A percentile compares a stretch with the other conserved stretches of the same genome.
phyloP scores from a whole-genome alignment of 345 rosid genomes.

The Ailanthus altissimus region DNA sequence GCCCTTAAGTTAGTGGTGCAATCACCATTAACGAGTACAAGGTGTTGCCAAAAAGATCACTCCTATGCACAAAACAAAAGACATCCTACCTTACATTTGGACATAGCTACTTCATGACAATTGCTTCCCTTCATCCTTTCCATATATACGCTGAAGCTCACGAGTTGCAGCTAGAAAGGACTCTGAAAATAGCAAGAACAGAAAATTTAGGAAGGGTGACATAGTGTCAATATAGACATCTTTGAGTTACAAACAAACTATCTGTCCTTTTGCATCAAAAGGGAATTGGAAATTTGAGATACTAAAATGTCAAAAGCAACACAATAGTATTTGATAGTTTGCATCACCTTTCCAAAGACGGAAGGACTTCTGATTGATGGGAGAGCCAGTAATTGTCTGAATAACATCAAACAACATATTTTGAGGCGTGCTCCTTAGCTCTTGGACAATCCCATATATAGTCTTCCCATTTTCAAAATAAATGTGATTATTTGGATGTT shows the following conservation, averaged over 20 bases:
- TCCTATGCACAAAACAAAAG: slow-evolving; percentile 41
- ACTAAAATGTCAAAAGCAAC: slow-evolving; percentile 8
- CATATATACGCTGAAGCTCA: slow-evolving; percentile 64
- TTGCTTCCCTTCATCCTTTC: slow-evolving; percentile 45
- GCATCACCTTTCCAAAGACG: slow-evolving; percentile 59
- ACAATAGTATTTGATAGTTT: background rate
- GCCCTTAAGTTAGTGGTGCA: slow-evolving; percentile 13
- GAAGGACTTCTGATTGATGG: slow-evolving; percentile 57
- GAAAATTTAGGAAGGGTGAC: background rate
- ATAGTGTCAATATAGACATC: background rate
- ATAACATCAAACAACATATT: slow-evolving; percentile 55
- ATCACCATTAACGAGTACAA: slow-evolving; percentile 33
- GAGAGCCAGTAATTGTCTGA: slow-evolving; percentile 55
- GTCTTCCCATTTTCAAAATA: slow-evolving; percentile 67
- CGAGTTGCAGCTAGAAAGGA: slow-evolving; percentile 59
- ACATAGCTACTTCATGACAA: slow-evolving; percentile 30
- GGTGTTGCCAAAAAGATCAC: slow-evolving; percentile 19
- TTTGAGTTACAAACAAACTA: background rate
- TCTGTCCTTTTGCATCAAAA: background rate
- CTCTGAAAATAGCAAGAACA: slow-evolving; percentile 29
- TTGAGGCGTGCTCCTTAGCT: slow-evolving; percentile 60
- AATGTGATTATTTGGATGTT: slow-evolving; percentile 63
- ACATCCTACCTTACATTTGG: slow-evolving; percentile 37
- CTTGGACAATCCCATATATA: slow-evolving; percentile 58
- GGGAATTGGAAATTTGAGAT: background rate